Percentiles rank a stretch among this genome's conserved stretches.
Evolutionary conservation across 371 early-diverging fungal genomes (phyloP).

Genomic region (Lichtheimia ramosa): DNA sequence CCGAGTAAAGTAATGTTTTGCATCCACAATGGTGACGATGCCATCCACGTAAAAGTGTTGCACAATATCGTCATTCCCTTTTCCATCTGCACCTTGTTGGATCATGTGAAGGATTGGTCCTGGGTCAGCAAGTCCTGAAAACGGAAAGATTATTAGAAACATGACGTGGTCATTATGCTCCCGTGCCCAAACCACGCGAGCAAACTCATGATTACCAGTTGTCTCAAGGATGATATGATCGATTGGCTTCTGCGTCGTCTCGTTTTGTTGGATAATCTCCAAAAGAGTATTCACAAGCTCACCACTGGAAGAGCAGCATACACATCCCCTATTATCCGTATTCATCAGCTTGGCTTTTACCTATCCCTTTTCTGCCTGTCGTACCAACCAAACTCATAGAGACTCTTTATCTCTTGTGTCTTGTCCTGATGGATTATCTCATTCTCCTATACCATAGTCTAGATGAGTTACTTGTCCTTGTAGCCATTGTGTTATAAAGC

Average conservation of each 20-base stretch:
- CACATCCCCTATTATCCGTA: slow-evolving; percentile 29
- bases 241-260: slow-evolving; percentile 11
- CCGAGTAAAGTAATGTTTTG: slow-evolving; percentile 22
- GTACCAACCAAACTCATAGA: slow-evolving; percentile 42
- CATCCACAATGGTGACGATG: slow-evolving; percentile 32
- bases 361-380: neutral
- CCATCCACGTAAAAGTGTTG: slow-evolving; percentile 33
- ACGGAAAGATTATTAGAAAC: neutral
- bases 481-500: neutral
- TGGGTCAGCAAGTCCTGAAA: slow-evolving; percentile 33
- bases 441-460: slow-evolving; percentile 16
- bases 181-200: no score
- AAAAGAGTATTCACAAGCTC: slow-evolving; percentile 30
- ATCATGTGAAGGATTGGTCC: slow-evolving; percentile 33
- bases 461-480: no score
- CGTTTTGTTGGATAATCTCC: slow-evolving; percentile 29
- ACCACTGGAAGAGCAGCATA: slow-evolving; percentile 39
- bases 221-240: slow-evolving; percentile 35
- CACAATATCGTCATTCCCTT: slow-evolving; percentile 30
- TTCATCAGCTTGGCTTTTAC: neutral
- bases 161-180: neutral
- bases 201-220: slow-evolving; percentile 17
- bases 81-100: slow-evolving; percentile 26
- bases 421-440: slow-evolving; percentile 31
- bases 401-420: slow-evolving; percentile 25